Conservation (phyloP, 352 stramenopile genomes). For the Albugo laibachii region DNA sequence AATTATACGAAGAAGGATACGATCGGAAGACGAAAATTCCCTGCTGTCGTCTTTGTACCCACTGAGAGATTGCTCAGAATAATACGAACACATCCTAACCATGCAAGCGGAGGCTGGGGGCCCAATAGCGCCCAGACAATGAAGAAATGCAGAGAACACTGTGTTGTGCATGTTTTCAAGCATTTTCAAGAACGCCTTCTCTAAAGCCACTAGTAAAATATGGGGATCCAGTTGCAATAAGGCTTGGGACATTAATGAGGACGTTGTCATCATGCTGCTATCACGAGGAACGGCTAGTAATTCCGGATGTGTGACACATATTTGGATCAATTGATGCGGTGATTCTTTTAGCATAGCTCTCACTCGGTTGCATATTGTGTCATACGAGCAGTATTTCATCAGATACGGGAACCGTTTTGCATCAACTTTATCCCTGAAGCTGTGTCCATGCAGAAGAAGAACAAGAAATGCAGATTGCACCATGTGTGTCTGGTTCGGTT, state of each 20-base stretch:
- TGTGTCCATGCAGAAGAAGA: conserved; percentile 24
- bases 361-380: conserved; percentile 17
- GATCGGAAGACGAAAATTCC: too few relatives aligned
- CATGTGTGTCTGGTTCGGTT: conserved; percentile 16
- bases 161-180: conserved; percentile 24
- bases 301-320: conserved; percentile 39
- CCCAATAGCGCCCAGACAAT: not conserved
- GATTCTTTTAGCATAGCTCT: conserved; percentile 21
- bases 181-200: conserved; percentile 29
- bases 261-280: not conserved
- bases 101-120: not conserved
- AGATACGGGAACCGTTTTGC: conserved; percentile 2
- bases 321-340: conserved; percentile 22
- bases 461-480: conserved; percentile 47
- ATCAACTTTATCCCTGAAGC: conserved; percentile 3
- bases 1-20: not conserved
- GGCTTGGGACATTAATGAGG: conserved; percentile 25
- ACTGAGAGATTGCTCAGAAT: not conserved
- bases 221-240: conserved; percentile 21
- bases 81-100: not conserved
- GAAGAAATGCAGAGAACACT: conserved; percentile 2
- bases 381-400: conserved; percentile 13
- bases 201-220: conserved; percentile 24
- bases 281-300: conserved; percentile 20
- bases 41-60: not conserved